These are phyloP conservation scores for Cladophialophora exuberans DNA, from an alignment of 2,329 filamentous ascomycete genomes.

Conservation along the genomic window DNA sequence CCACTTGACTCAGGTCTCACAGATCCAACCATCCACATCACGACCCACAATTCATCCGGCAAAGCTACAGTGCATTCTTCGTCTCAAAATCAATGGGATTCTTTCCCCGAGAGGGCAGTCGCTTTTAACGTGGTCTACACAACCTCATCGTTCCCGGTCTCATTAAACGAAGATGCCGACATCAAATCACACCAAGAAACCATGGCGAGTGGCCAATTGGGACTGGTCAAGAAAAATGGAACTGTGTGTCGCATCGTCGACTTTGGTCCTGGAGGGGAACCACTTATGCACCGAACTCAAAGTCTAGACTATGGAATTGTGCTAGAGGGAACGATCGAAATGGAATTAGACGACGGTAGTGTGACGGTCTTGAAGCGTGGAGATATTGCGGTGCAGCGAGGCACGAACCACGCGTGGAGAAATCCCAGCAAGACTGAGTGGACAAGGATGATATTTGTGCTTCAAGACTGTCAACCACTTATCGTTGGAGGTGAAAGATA, in stretches of 20 bases:
- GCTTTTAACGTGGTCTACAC: conserved; percentile 17
- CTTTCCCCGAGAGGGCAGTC: conserved; percentile 9
- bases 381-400: conserved; percentile 59
- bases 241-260: conserved; percentile 42
- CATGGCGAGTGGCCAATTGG: conserved; percentile 14
- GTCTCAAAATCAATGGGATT: conserved; percentile 10
- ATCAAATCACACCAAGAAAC: conserved; percentile 13
- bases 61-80: conserved; percentile 14
- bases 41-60: conserved; percentile 11
- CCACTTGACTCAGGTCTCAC: conserved; percentile 10
- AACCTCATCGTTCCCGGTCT: conserved; percentile 8
- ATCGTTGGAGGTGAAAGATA: conserved; percentile 10
- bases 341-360: conserved; percentile 57
- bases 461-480: conserved; percentile 20
- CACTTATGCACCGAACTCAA: conserved; percentile 57
- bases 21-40: conserved; percentile 17
- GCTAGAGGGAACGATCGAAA: conserved; percentile 56
- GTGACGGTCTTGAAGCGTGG: conserved; percentile 50
- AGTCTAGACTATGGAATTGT: conserved; percentile 59
- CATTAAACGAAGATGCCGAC: conserved; percentile 19
- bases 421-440: conserved; percentile 37
- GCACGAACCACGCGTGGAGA: conserved; percentile 44
- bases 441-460: conserved; percentile 20
- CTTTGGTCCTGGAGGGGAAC: conserved; percentile 46
- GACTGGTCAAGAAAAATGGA: conserved; percentile 12